Evolutionary conservation across 1,284 basidiomycete genomes (phyloP), one percentile per base, ranked within the genome.

Genomic region (Uromyces viciae-fabae): DNA sequence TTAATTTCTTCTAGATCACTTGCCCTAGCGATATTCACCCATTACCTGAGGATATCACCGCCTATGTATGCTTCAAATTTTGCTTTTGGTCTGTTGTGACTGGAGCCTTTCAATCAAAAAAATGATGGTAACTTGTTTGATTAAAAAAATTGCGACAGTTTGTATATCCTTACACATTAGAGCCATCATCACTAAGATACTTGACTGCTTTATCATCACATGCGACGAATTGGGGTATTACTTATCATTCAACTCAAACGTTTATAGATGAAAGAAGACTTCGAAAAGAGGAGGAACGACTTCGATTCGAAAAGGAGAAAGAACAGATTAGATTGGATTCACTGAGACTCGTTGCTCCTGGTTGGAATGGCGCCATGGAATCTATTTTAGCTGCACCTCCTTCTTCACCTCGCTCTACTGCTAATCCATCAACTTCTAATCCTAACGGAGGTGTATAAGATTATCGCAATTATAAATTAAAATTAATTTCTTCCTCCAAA

Each of bases 341-440:
- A 0, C 49, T 80, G 28, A 40, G 68, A 17, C 46, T 54, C 33
- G 28, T 80, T 9, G 78, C 78, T 2, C 78, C 78, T 31, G 78
- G 78, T 22, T 80, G 78, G 78, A 73, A 73, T 73, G 78, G 78
- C 46, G 68, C 69, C 22, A 80, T 80, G 78, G 69, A 80, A 40
- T 60, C 76, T 25, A 79, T 79, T 36, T 40, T 79, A 17, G 22
- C 33, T 38, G 64, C 76, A 19, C 64, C 75, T 46, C 43, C 49
- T 22, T 8, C 43, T 19, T 54, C 69, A 1, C 54, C 69, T 38
- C 15, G 31, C 43, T 19, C 28, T 28, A 8, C 46, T 46, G 33
- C 46, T 54, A 54, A 43, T 36, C 43, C 46, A 25, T 49, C 11
- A 36, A 5, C 17, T 25, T n/a, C 49, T 19, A 36, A 33, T 49